These are phyloP conservation scores for Hypomontagnella monticulosa DNA, from an alignment of 495 filamentous ascomycete genomes.

Conservation along the genomic window DNA sequence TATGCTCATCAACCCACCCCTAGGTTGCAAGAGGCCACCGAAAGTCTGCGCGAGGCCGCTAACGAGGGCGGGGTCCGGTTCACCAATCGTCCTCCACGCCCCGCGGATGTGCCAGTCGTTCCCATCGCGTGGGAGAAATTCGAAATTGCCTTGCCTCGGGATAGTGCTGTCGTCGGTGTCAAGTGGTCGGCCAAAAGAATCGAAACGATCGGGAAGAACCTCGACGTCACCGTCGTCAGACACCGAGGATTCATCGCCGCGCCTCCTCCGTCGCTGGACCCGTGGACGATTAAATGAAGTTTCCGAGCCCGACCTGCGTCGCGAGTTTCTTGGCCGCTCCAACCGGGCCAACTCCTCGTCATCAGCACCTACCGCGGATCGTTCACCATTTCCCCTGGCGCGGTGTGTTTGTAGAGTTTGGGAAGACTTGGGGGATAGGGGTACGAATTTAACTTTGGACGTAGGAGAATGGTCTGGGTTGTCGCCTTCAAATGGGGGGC, in stretches of 20 bases:
- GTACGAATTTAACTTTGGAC: constrained; percentile 55
- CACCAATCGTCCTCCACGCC: constrained; percentile 31
- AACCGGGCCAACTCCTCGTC: constrained; percentile 16
- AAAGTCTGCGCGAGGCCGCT: constrained; percentile 28
- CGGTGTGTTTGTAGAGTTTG: constrained; percentile 52
- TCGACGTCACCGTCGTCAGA: constrained; percentile 52
- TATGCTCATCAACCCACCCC: constrained; percentile 10
- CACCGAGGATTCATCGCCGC: constrained; percentile 21
- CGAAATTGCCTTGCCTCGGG: constrained; percentile 28
- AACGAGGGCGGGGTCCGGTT: constrained; percentile 26
- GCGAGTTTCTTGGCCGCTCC: constrained; percentile 16
- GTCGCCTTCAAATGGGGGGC: background rate
- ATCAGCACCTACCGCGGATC: constrained; percentile 5
- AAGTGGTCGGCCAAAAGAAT: constrained; percentile 64
- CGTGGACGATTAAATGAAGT: constrained; percentile 46
- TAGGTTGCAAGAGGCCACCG: constrained; percentile 17
- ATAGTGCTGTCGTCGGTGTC: constrained; percentile 27
- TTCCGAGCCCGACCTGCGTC: constrained; percentile 49
- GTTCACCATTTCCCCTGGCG: constrained; percentile 28
- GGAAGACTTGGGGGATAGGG: constrained; percentile 54
- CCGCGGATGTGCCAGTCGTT: constrained; percentile 35
- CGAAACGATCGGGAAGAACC: constrained; percentile 71
- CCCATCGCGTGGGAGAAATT: constrained; percentile 27
- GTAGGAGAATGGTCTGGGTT: constrained; percentile 21
- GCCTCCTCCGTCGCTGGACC: constrained; percentile 28